Base-by-base conservation (phyloP, 2,329 filamentous ascomycete genomes). In the Pseudogymnoascus sp. region DNA sequence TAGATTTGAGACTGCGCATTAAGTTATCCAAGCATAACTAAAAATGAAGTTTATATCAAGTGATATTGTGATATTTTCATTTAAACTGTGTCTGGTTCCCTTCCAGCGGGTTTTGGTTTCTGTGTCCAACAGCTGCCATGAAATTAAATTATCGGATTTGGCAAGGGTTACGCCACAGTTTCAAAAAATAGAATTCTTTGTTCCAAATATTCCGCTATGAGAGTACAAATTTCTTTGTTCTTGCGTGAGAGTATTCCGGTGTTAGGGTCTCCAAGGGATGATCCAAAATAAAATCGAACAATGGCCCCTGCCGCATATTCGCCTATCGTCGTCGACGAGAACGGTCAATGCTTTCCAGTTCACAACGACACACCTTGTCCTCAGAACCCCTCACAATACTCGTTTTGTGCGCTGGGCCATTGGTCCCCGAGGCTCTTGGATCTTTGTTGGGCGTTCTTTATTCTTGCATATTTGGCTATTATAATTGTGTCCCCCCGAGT, bases 261-360 rank as follows among this genome's bases (percentile, higher is more conserved):
- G 25, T 33, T 31, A 5, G 25, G 45, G 25, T 31, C 9, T 52
- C 14, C 5, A 52, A 52, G 45, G 23, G 45, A 49, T 1, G 21
- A 52, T 11, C 45, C 14, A 31, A 12, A 52, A 31, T 52, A 52
- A 52, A 31, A 12, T 31, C 25, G 25, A 52, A 31, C 25, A 52
- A 52, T 52, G 45, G 45, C 45, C 45, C n/a, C n/a, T 52, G 45
- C 45, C 37, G n/a, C 37, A 38, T n/a, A n/a, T 31, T 52, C 45
- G 45, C 45, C 45, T 52, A 31, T 52, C 31, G 25, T 2, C 25
- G 45, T 25, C n/a, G 45, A 31, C 25, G 43, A 49, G 43, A 52
- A 52, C 45, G 25, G n/a, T 31, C n/a, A 18, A 52, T n/a, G 45
- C 23, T 28, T 12, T 43, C 21, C 11, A 23, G 41, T 7, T 14